phyloP scores from a whole-genome alignment of 2,329 filamentous ascomycete species.

The Blumeria hordei region DNA sequence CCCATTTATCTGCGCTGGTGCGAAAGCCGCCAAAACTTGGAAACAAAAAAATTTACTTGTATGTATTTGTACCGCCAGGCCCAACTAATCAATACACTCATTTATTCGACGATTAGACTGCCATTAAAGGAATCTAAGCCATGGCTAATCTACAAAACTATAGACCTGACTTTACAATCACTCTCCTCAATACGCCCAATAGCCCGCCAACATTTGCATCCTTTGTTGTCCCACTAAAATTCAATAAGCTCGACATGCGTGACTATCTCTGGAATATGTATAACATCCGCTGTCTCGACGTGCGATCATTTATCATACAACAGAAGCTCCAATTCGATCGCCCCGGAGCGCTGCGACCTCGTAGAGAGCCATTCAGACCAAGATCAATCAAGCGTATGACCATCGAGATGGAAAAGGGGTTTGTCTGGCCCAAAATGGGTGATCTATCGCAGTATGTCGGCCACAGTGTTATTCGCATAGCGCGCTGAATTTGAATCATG shows the following conservation, averaged over 20 bases:
- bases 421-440: conserved; percentile 51
- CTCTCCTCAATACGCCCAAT: conserved; percentile 48
- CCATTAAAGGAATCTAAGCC: not conserved
- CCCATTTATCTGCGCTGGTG: conserved; percentile 2
- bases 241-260: conserved; percentile 90
- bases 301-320: conserved; percentile 62
- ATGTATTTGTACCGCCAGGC: conserved; percentile 10
- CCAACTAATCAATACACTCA: not conserved
- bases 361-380: conserved; percentile 41
- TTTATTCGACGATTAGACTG: not conserved
- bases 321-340: conserved; percentile 32
- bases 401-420: conserved; percentile 66
- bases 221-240: conserved; percentile 73
- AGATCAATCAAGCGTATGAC: conserved; percentile 76
- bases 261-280: conserved; percentile 86
- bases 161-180: conserved; percentile 62
- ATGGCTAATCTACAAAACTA: not conserved
- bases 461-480: not conserved
- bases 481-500: not conserved
- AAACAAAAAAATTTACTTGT: conserved; percentile 31
- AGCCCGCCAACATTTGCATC: conserved; percentile 61
- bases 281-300: conserved; percentile 42
- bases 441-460: conserved; percentile 1
- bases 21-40: conserved; percentile 19
- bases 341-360: conserved; percentile 17